Evolutionary conservation across 352 stramenopile genomes (phyloP).

Genomic region (Phytophthora pinifolia): DNA sequence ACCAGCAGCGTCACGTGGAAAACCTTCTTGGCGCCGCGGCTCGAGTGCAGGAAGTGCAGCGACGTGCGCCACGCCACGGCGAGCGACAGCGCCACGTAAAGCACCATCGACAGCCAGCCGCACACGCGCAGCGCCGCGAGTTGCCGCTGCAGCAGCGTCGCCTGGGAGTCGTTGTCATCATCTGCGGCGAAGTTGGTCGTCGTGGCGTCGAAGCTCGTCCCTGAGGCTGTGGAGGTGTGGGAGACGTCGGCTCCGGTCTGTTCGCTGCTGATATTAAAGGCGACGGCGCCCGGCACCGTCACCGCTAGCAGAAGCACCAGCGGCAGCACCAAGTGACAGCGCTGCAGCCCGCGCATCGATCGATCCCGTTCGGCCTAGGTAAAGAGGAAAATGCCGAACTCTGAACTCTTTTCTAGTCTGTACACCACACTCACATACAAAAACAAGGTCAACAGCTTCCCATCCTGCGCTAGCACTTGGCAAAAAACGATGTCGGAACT

Average conservation of each 20-base stretch:
- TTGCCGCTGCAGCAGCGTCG: constrained; percentile 32
- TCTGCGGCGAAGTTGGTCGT: constrained; percentile 10
- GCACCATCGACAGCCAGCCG: constrained; percentile 54
- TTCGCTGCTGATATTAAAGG: constrained; percentile 9
- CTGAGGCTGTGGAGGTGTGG: background rate
- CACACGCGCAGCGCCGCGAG: constrained; percentile 51
- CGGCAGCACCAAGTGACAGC: background rate
- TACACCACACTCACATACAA: constrained; percentile 18
- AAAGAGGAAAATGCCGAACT: constrained; percentile 4
- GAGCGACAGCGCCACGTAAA: constrained; percentile 62
- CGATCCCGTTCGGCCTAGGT: background rate
- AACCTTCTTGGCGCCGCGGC: constrained; percentile 50
- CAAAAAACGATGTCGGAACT: too few relatives aligned
- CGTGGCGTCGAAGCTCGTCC: constrained; percentile 1
- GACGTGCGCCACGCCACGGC: constrained; percentile 65
- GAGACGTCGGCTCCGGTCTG: background rate
- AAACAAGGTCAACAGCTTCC: constrained; percentile 12
- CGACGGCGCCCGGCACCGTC: constrained; percentile 6
- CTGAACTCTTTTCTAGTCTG: constrained; percentile 7
- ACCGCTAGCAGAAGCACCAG: constrained; percentile 8
- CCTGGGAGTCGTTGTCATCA: constrained; percentile 10
- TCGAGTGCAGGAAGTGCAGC: constrained; percentile 61
- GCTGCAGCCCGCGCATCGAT: constrained; percentile 1
- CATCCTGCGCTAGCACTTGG: constrained; percentile 6
- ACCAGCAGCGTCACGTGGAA: constrained; percentile 78